Evolutionary conservation across 306 rosid genomes (phyloP).

Genomic region (Vachellia pachyceras): DNA sequence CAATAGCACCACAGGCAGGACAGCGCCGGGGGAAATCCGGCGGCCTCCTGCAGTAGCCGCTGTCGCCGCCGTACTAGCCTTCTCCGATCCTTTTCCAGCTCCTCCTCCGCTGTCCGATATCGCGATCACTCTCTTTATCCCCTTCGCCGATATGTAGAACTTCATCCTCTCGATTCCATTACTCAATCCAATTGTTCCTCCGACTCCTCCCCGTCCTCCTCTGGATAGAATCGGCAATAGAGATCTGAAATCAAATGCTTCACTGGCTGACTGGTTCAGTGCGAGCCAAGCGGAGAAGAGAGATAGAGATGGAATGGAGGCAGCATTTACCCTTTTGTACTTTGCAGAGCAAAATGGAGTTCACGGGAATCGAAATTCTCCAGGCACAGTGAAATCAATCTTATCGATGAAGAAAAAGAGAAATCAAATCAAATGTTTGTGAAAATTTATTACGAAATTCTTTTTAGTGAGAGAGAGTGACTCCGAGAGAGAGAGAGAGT

Average conservation of each 20-base stretch:
- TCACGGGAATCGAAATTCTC: conserved; percentile 41
- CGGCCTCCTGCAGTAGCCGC: conserved; percentile 46
- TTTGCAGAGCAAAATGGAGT: neutral
- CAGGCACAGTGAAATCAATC: conserved; percentile 23
- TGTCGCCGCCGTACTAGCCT: conserved; percentile 36
- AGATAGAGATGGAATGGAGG: neutral
- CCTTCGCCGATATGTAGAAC: conserved; percentile 79
- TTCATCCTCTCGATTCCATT: conserved; percentile 66
- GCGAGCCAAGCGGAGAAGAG: neutral
- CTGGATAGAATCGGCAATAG: neutral
- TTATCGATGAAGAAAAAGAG: neutral
- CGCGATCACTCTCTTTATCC: conserved; percentile 64
- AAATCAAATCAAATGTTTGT: neutral
- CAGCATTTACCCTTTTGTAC: conserved; percentile 13
- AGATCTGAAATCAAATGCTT: conserved; percentile 50
- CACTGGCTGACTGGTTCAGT: conserved; percentile 31
- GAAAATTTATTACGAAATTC: neutral
- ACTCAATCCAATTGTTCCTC: conserved; percentile 33
- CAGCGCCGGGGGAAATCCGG: conserved; percentile 56
- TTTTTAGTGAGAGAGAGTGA: conserved; percentile 1
- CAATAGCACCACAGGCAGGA: conserved; percentile 60
- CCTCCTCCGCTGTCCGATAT: conserved; percentile 50
- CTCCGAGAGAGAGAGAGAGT: too few species aligned
- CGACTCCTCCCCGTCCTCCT: neutral
- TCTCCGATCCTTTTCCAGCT: conserved; percentile 50